Base-by-base conservation (phyloP, 257 asterid species). In the Verbena officinalis region DNA sequence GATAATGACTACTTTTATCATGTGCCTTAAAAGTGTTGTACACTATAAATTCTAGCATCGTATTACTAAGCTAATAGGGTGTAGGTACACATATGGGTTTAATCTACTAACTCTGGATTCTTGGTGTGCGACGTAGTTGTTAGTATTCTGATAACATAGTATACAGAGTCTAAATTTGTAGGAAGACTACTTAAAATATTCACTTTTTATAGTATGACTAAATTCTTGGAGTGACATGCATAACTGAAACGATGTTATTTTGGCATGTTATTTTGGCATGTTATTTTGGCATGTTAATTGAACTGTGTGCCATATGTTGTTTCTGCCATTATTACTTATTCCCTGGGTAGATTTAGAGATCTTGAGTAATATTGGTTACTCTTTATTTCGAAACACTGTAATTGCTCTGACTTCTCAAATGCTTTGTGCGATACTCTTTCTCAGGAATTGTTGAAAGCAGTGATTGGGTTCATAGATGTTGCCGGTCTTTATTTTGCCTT, bases 401-500 rank as follows among this genome's bases (percentile, higher is more conserved):
- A 10, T 40, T 17, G 36, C 56, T 53, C 49, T 13, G 64, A 46
- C 5, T 65, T 75, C 33, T 64, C 1, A 53, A 15, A 5, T 21
- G 6, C 23, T 7, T 27, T 43, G 42, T 30, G 16, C 63, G 51
- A n/a, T 59, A 75, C 45, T 54, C 36, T 36, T 36, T 73, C 22
- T 74, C 84, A 94, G 99, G 99, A 94, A 78, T 63, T 78, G 70
- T 78, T 94, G 89, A 88, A 90, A 79, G 99, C 96, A 58, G 66
- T 83, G 81, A 88, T 94, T 54, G 99, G 99, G 68, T 94, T 88
- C 81, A 74, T 94, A 65, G 97, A 94, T 82, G 95, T 94, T 57
- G 99, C 96, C 0, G 97, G 99, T 64, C 92, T 94, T 70, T 94
- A 90, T 75, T 86, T 88, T 81, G 97, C 99, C 56, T 75, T 94